Base-by-base conservation (phyloP, 148 eudicot genomes). In the Beta vulgaris region DNA sequence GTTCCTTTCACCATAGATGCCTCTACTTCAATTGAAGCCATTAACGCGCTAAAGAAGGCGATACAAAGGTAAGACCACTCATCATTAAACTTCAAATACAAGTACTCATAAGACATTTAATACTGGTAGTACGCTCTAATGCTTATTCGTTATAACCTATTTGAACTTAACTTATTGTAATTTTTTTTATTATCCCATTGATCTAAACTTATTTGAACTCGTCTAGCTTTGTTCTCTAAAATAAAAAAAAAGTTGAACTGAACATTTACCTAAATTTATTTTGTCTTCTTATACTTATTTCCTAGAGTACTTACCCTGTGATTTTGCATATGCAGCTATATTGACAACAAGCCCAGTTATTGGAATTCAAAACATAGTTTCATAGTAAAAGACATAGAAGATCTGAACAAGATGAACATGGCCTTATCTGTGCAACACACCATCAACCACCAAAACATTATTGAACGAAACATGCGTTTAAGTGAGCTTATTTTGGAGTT, bases 401-500 rank as follows among this genome's bases (percentile, higher is more conserved):
- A 88, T 51, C 49, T 84, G 73, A 78, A 86, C 73, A 81, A 73
- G 74, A 76, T 90, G 89, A 87, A 82, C 77, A 85, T 91, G 92
- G 67, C 60, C 40, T 68, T 91, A 13, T 69, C 81, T 4, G 92
- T 88, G 55, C 86, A 84, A 70, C 92, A 88, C 82, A 88, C 90
- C 18, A 87, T 88, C 65, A 91, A 91, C 82, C 90, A 88, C 77
- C 96, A 91, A 61, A 85, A 88, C 70, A 87, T 70, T 23, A 83
- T 81, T n/a, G 91, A 88, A 69, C 75, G 87, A 16, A 80, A 73
- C 46, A 13, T 23, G 23, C 80, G 91, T 1, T 71, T 82, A 37
- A 81, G 92, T 5, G 92, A 88, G 8, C 92, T 91, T 11, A 48
- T 88, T 6, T 71, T 91, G 14, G 91, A 86, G 86, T 31, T 91